Conservation (phyloP, 306 rosid genomes). For the Lathyrus aphaca region DNA sequence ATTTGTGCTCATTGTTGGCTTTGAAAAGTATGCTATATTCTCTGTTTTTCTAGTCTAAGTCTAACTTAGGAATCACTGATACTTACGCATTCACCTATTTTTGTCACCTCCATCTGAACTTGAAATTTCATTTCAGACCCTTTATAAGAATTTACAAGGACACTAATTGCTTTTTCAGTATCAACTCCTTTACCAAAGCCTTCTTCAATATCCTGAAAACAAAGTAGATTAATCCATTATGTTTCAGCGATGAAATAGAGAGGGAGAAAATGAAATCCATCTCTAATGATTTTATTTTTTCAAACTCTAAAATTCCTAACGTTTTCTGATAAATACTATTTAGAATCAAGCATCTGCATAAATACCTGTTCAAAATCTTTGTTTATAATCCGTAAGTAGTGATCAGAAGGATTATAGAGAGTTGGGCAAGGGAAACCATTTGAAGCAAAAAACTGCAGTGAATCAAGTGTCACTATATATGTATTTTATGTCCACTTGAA, state of each 20-base stretch:
- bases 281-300: too few species aligned
- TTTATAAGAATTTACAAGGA: constrained; percentile 45
- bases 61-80: constrained; percentile 1
- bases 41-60: background rate
- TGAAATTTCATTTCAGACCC: constrained; percentile 43
- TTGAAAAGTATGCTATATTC: too few species aligned
- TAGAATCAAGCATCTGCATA: background rate
- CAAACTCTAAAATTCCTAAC: too few species aligned
- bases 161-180: constrained; percentile 50
- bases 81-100: constrained; percentile 48
- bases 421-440: constrained; percentile 76
- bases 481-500: background rate
- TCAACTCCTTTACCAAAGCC: constrained; percentile 24
- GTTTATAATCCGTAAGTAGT: constrained; percentile 67
- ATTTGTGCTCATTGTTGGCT: background rate
- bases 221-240: background rate
- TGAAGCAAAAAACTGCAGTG: constrained; percentile 58
- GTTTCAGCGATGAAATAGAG: background rate
- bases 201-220: constrained; percentile 47
- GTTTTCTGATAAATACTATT: constrained; percentile 10
- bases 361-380: constrained; percentile 65
- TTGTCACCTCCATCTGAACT: constrained; percentile 43
- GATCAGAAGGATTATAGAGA: constrained; percentile 72
- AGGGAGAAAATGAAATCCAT: background rate
- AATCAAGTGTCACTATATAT: background rate